phyloP scores from a whole-genome alignment of 2,329 filamentous ascomycete species.

The Mycosphaerella arachidis region DNA sequence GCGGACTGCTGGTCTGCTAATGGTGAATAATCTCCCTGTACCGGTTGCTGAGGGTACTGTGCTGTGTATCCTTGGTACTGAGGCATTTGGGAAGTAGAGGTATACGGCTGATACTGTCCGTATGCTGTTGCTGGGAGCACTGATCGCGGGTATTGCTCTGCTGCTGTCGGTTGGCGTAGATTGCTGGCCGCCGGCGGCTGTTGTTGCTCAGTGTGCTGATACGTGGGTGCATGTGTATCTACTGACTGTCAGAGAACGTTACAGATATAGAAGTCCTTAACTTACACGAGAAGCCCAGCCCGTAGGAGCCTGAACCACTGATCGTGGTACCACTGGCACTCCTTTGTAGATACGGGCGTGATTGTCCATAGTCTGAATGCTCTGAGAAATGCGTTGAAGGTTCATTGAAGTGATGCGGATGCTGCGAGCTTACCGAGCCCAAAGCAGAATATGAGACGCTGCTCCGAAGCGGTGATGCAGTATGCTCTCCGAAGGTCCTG shows the following conservation, averaged over 20 bases:
- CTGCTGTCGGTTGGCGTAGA: conserved; percentile 9
- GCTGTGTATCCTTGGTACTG: conserved; percentile 23
- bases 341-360: conserved; percentile 21
- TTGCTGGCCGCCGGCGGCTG: conserved; percentile 7
- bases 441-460: conserved; percentile 43
- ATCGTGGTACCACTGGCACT: conserved; percentile 19
- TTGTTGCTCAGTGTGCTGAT: conserved; percentile 12
- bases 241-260: neutral
- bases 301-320: conserved; percentile 23
- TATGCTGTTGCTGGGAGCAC: conserved; percentile 24
- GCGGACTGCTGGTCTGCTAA: conserved; percentile 14
- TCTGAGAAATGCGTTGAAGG: conserved; percentile 27
- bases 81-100: conserved; percentile 23
- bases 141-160: conserved; percentile 14
- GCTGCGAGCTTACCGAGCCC: conserved; percentile 15
- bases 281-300: conserved; percentile 34
- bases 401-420: conserved; percentile 13
- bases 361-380: conserved; percentile 17
- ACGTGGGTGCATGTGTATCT: conserved; percentile 23
- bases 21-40: conserved; percentile 12
- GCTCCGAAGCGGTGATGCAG: conserved; percentile 42
- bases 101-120: conserved; percentile 24
- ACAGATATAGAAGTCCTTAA: neutral
- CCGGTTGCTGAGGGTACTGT: conserved; percentile 18
- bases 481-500: conserved; percentile 40